Evolutionary conservation across 768 basidiomycete species (phyloP).

Genomic region (Podaxis sp.): DNA sequence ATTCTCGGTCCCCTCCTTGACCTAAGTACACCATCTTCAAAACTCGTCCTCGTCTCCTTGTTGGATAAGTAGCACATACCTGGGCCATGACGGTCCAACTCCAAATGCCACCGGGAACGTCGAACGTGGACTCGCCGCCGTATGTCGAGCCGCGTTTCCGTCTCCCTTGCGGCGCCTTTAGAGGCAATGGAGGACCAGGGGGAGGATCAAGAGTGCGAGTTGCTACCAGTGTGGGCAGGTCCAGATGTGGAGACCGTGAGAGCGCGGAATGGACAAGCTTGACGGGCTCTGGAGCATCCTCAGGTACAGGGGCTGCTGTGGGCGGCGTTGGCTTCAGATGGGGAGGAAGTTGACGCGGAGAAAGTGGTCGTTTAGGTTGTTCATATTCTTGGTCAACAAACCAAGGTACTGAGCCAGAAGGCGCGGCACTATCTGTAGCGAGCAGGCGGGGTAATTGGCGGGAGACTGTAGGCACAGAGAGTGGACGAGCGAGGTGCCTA

Average conservation of each 20-base stretch:
- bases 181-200: conserved; percentile 58
- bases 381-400: conserved; percentile 50
- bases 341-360: conserved; percentile 19
- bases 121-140: conserved; percentile 54
- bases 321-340: conserved; percentile 19
- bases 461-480: not conserved
- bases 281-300: conserved; percentile 46
- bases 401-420: conserved; percentile 43
- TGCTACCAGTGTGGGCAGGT: conserved; percentile 52
- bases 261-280: conserved; percentile 56
- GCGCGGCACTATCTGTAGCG: not conserved
- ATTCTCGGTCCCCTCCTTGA: conserved; percentile 82
- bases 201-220: conserved; percentile 43
- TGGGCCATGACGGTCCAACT: conserved; percentile 73
- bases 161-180: conserved; percentile 51
- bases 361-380: conserved; percentile 18
- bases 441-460: not conserved
- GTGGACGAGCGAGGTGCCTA: not conserved
- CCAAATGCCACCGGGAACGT: conserved; percentile 59
- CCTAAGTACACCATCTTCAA: conserved; percentile 35
- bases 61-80: conserved; percentile 29
- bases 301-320: conserved; percentile 39
- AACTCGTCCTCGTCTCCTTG: conserved; percentile 5
- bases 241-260: conserved; percentile 62
- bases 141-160: conserved; percentile 66